A percentile compares a stretch with the other conserved stretches of the same genome.
These are phyloP conservation scores for Trichoderma hamatum DNA, from an alignment of 2,329 filamentous ascomycete genomes.

Conservation along the genomic window DNA sequence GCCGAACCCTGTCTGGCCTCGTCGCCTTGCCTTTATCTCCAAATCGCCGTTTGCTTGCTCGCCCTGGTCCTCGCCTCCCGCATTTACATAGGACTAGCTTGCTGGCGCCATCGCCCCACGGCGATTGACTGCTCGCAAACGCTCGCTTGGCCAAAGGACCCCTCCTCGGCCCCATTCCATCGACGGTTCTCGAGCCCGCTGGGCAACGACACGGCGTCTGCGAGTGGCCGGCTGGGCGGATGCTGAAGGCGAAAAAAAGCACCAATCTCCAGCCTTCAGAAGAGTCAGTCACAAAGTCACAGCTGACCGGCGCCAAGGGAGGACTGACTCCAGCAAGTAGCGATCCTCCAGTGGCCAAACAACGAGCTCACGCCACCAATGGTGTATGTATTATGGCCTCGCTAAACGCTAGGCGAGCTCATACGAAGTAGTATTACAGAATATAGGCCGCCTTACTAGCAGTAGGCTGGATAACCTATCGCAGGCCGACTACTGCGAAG, in stretches of 20 bases:
- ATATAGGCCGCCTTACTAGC: not conserved
- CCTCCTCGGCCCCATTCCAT: slow-evolving; percentile 5
- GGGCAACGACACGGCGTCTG: slow-evolving; percentile 1
- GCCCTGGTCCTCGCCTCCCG: slow-evolving; percentile 23
- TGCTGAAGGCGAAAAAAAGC: slow-evolving; percentile 17
- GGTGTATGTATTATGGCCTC: slow-evolving; percentile 1
- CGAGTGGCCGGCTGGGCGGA: not conserved
- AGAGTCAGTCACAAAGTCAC: slow-evolving; percentile 5
- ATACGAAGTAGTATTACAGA: slow-evolving; percentile 1
- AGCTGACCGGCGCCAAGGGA: slow-evolving; percentile 8
- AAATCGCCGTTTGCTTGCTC: slow-evolving; percentile 16
- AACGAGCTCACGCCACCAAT: slow-evolving; percentile 19
- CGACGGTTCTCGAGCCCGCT: slow-evolving; percentile 21
- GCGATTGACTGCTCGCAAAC: slow-evolving; percentile 20
- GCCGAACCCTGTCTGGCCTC: slow-evolving; percentile 5
- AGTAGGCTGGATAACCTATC: not conserved
- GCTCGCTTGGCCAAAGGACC: slow-evolving; percentile 21
- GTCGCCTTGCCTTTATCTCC: slow-evolving; percentile 5
- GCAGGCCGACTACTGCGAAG: not conserved
- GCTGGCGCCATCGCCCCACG: slow-evolving; percentile 22
- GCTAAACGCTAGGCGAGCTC: slow-evolving; percentile 9
- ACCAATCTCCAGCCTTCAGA: not conserved
- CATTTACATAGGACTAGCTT: slow-evolving; percentile 13
- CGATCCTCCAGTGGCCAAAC: not conserved
- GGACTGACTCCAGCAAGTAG: not conserved